Base-by-base conservation (phyloP, 495 filamentous ascomycete species). In the Podospora conica region DNA sequence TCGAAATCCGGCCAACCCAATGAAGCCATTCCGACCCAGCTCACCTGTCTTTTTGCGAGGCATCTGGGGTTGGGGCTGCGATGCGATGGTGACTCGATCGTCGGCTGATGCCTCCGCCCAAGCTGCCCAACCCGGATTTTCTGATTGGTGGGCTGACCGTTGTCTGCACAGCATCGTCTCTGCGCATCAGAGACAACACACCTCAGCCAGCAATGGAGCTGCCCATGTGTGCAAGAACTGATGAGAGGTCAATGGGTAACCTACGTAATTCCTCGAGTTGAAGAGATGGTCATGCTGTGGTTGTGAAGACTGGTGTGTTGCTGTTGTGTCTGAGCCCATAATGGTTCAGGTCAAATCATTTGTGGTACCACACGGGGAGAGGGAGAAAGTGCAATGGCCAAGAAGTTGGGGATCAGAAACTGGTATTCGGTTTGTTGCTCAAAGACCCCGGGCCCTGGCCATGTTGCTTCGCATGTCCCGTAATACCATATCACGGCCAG, bases 21-120 rank as follows among this genome's bases (percentile, higher is more conserved):
- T 58, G 55, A 58, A 58, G 55, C 63, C 63, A 58, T 58, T 48
- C 54, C 57, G 63, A 58, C 18, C 54, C 29, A 25, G 24, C n/a
- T 40, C 20, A 21, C 8, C 21, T 18, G 24, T 24, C 61, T 53
- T 28, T 24, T 18, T n/a, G 23, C 10, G 28, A 15, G 27, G 3
- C 8, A 22, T 61, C 40, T 11, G 21, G 33, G 6, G 10, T 28
- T 55, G 21, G n/a, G 63, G 31, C 18, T 33, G 23, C 40, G 33
- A 53, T 53, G 60, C 60, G 25, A 57, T 21, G 5, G 25, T 58
- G 63, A 64, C 54, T 64, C 63, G 57, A 53, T 53, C 6, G 55
- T 58, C 23, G 33, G 48, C 23, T 54, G 61, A 54, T 57, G 63
- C 63, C 61, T 27, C 3, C 25, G 40, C 40, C 40, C 40, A 48